A percentile compares a stretch with the other conserved stretches of the same genome.
phyloP scores from a whole-genome alignment of 306 rosid species.

The Carpinus viminea region DNA sequence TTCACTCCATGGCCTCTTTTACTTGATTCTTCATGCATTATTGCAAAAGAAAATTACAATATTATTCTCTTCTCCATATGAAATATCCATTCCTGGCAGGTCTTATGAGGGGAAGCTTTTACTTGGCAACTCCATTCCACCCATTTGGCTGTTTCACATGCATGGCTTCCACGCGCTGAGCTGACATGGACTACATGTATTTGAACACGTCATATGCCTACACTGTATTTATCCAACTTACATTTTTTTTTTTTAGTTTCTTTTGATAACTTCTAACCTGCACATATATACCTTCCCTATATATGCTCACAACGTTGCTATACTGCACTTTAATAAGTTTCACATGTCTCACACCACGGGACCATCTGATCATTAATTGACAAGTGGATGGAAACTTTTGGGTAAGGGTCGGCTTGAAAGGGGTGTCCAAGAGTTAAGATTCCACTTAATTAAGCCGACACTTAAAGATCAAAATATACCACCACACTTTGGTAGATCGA shows the following conservation, averaged over 20 bases:
- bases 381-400: no score
- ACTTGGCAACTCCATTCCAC: conserved; percentile 30
- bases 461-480: no score
- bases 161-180: conserved; percentile 27
- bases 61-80: conserved; percentile 42
- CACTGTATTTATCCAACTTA: conserved; percentile 12
- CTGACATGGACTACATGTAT: conserved; percentile 22
- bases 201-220: conserved; percentile 20
- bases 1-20: conserved; percentile 52
- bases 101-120: conserved; percentile 69
- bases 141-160: neutral
- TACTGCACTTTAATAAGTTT: neutral
- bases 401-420: no score
- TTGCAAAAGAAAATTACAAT: conserved; percentile 46
- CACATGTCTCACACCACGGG: no score
- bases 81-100: conserved; percentile 41
- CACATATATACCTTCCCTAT: neutral
- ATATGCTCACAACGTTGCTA: neutral
- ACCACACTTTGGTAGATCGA: no score
- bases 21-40: conserved; percentile 78
- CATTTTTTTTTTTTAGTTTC: neutral
- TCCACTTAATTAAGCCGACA: no score
- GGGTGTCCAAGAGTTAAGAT: no score
- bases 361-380: no score
- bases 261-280: no score